A percentile compares a stretch with the other conserved stretches of the same genome.
These are phyloP conservation scores for Stentor roeselii DNA, from an alignment of 73 alveolate species.

Conservation along the genomic window DNA sequence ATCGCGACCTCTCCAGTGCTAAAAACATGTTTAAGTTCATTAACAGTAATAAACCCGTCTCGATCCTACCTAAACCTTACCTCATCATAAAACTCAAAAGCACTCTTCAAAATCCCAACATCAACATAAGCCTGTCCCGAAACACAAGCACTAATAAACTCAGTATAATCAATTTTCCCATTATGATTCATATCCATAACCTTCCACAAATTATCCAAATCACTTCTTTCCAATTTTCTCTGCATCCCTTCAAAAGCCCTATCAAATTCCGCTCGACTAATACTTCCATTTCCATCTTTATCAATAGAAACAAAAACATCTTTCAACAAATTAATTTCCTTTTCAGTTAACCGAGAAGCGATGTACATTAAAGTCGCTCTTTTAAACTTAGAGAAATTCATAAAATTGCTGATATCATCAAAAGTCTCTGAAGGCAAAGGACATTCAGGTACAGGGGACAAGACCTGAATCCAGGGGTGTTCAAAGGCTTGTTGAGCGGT, in stretches of 20 bases:
- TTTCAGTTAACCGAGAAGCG: constrained; percentile 71
- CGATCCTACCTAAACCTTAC: constrained; percentile 55
- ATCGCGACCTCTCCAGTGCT: not conserved
- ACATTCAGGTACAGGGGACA: constrained; percentile 31
- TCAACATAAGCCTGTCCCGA: constrained; percentile 49
- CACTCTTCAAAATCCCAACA: constrained; percentile 52
- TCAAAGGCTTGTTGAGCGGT: constrained; percentile 77
- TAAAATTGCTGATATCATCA: constrained; percentile 34
- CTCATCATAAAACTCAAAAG: constrained; percentile 45
- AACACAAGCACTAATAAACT: constrained; percentile 68
- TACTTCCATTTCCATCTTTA: constrained; percentile 72
- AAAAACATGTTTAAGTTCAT: constrained; percentile 53
- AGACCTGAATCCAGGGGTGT: constrained; percentile 72
- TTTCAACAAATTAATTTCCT: constrained; percentile 62
- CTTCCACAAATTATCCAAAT: constrained; percentile 35
- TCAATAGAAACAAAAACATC: constrained; percentile 70
- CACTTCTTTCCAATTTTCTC: constrained; percentile 35
- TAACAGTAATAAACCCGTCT: constrained; percentile 62
- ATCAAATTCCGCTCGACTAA: constrained; percentile 64
- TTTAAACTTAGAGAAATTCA: constrained; percentile 42
- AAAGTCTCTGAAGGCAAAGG: constrained; percentile 36
- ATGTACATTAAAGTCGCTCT: constrained; percentile 68
- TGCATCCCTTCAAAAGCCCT: constrained; percentile 40
- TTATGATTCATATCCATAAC: constrained; percentile 63
- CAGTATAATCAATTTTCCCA: constrained; percentile 68